Evolutionary conservation across 352 stramenopile species (phyloP).

Genomic region (Phytophthora syringae): DNA sequence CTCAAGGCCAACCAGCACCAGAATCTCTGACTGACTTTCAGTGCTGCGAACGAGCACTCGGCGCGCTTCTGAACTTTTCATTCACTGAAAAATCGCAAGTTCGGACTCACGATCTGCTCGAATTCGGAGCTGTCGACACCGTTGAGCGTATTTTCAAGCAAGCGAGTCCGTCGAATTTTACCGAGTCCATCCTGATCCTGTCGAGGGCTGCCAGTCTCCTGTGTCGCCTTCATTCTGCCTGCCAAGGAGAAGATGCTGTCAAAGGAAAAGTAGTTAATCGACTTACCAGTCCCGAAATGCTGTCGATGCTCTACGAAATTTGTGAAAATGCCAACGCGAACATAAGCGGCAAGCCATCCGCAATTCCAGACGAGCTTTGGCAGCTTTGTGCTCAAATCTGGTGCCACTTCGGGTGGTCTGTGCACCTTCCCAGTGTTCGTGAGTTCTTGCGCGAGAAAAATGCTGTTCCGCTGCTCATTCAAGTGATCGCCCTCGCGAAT

Average conservation of each 20-base stretch:
- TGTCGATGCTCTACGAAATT: constrained; percentile 42
- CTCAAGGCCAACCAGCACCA: neutral
- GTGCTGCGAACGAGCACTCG: constrained; percentile 54
- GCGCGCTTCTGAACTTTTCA: constrained; percentile 71
- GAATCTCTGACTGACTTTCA: neutral
- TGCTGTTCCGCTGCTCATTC: constrained; percentile 41
- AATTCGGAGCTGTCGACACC: constrained; percentile 18
- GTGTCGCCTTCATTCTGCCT: constrained; percentile 58
- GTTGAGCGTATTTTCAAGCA: constrained; percentile 34
- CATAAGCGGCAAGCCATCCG: constrained; percentile 6
- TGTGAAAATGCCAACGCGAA: constrained; percentile 35
- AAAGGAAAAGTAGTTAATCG: neutral
- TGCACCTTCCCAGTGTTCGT: constrained; percentile 35
- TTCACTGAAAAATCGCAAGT: constrained; percentile 45
- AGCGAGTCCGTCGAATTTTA: constrained; percentile 16
- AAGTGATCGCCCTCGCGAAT: constrained; percentile 49
- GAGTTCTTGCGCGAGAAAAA: constrained; percentile 48
- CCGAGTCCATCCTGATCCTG: constrained; percentile 37
- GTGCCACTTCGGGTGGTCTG: constrained; percentile 75
- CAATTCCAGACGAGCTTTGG: constrained; percentile 44
- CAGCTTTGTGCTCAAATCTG: constrained; percentile 73
- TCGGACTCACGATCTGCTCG: constrained; percentile 38
- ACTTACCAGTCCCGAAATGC: constrained; percentile 24
- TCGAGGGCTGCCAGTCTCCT: constrained; percentile 60
- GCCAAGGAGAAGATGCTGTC: neutral